These are phyloP conservation scores for Chrysoporthe puriensis DNA, from an alignment of 2,329 filamentous ascomycete species.

Conservation along the genomic window DNA sequence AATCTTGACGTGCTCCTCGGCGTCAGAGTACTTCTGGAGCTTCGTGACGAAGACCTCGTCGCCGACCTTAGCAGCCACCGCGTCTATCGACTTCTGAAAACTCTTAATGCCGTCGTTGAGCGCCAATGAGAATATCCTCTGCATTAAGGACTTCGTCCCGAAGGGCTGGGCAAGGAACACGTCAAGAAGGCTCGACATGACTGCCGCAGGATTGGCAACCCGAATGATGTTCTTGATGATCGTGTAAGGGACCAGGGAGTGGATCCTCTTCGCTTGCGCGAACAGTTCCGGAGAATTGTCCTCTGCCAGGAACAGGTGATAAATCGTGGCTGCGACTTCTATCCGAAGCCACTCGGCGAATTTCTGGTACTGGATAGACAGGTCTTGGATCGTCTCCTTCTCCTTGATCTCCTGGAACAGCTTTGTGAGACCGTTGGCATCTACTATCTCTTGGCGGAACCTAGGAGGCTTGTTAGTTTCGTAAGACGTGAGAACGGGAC, in stretches of 20 bases:
- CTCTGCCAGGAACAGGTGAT: constrained; percentile 95
- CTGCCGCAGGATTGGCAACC: constrained; percentile 92
- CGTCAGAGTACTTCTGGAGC: constrained; percentile 76
- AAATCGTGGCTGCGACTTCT: constrained; percentile 93
- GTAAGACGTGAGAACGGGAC: constrained; percentile 1
- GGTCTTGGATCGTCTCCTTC: constrained; percentile 82
- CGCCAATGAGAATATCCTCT: constrained; percentile 91
- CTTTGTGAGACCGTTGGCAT: constrained; percentile 82
- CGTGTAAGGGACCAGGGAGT: constrained; percentile 91
- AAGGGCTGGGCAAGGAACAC: constrained; percentile 96
- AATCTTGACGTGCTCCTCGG: constrained; percentile 74
- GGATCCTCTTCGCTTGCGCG: constrained; percentile 89
- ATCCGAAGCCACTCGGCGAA: constrained; percentile 98
- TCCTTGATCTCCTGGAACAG: constrained; percentile 92
- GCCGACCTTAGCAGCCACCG: constrained; percentile 75
- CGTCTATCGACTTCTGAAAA: constrained; percentile 86
- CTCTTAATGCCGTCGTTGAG: constrained; percentile 86
- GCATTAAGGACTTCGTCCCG: constrained; percentile 84
- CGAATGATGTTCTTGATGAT: constrained; percentile 96
- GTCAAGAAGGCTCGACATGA: constrained; percentile 95
- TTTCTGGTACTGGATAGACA: constrained; percentile 95
- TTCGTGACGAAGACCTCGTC: constrained; percentile 80
- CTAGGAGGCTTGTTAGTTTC: constrained; percentile 39
- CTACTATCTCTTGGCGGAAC: constrained; percentile 69
- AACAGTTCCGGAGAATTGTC: constrained; percentile 98